Evolutionary conservation across 2,329 filamentous ascomycete species (phyloP), one percentile per base, ranked within the genome.

Genomic region (Colletotrichum tropicicola): DNA sequence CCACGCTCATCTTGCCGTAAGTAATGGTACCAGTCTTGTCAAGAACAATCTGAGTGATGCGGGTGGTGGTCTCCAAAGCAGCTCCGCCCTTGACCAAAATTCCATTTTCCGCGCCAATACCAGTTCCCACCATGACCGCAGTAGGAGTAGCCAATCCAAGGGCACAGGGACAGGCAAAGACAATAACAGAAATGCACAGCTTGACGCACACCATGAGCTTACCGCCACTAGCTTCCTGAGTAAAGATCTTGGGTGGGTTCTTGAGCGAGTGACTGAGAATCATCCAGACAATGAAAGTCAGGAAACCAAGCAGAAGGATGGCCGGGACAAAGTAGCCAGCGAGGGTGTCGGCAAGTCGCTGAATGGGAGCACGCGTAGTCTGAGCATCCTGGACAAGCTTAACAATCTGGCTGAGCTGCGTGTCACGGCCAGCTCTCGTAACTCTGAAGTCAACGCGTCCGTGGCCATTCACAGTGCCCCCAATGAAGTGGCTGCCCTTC

Each of bases 81-180:
- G 93, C 94, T 59, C 96, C 96, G 58, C 96, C 95, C 80, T 99
- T 99, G 76, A 98, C 94, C n/a, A 99, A 83, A 70, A 99, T 99
- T 23, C 96, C 96, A 71, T 97, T 91, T 78, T 98, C 92, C 3
- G 96, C 96, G 53, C 96, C 96, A 30, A 98, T 90, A 64, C 96
- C 96, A n/a, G 96, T 98, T 44, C 96, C 96, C 28, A 99, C 96
- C 96, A 99, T 98, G 75, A 99, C 94, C 3, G 96, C 96, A 0
- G 96, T 99, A 3, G 96, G 96, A 2, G 96, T 98, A 23, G 94
- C 94, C 17, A 99, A 86, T 59, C 96, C 96, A n/a, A 99, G 88
- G 1, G 96, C 96, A 74, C 96, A 99, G 17, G 96, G 96, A 74
- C 96, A 99, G 5, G 96, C 96, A 77, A 99, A 98, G 19, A 98